Conservation (phyloP, 176 grass and related monocot species). For the Triticum dicoccoides region DNA sequence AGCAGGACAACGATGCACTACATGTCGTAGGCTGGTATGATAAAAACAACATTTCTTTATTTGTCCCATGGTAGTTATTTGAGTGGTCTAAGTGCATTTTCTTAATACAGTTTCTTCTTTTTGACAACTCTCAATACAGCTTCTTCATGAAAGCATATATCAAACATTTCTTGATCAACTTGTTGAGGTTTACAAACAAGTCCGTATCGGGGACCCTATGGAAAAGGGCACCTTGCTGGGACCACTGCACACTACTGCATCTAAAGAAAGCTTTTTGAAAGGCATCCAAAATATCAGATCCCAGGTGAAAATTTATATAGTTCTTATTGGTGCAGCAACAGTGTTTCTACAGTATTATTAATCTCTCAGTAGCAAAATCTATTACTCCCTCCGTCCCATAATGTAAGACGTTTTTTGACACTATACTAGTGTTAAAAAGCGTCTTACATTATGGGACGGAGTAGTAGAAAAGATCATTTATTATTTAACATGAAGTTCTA, state of each 20-base stretch:
- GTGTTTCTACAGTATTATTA: background rate
- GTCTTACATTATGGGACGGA: too few relatives aligned
- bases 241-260: constrained; percentile 80
- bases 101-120: constrained; percentile 58
- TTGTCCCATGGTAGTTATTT: background rate
- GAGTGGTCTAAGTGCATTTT: constrained; percentile 22
- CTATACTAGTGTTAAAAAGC: too few relatives aligned
- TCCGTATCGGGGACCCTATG: constrained; percentile 88
- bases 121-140: constrained; percentile 29
- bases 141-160: constrained; percentile 94
- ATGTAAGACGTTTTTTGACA: too few relatives aligned
- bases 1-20: constrained; percentile 94
- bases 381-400: too few relatives aligned
- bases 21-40: constrained; percentile 93
- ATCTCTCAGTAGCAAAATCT: background rate
- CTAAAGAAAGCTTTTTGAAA: constrained; percentile 83
- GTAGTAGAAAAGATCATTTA: background rate
- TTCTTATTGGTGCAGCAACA: background rate
- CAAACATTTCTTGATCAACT: constrained; percentile 87
- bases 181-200: constrained; percentile 94
- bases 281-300: constrained; percentile 76
- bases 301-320: constrained; percentile 57
- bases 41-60: background rate
- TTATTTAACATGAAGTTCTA: constrained; percentile 21
- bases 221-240: constrained; percentile 92